Percentiles rank a stretch among this genome's conserved stretches.
These are phyloP conservation scores for Xylaria sp. DNA, from an alignment of 2,329 filamentous ascomycete species.

Conservation along the genomic window DNA sequence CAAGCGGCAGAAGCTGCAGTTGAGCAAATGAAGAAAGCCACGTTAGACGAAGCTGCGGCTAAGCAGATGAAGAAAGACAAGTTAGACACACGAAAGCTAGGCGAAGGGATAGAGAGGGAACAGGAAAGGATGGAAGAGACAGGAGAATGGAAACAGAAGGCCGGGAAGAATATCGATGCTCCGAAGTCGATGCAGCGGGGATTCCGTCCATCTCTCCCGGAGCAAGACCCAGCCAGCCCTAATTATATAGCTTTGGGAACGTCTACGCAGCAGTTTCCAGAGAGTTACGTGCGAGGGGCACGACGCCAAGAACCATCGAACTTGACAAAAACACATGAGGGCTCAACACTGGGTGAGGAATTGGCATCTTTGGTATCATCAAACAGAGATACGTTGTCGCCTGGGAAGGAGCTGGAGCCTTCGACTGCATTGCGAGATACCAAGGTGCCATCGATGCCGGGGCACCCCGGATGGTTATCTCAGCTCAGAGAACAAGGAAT, in stretches of 20 bases:
- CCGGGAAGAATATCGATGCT: neutral
- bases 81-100: conserved; percentile 9
- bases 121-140: neutral
- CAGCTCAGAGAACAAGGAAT: neutral
- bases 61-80: conserved; percentile 33
- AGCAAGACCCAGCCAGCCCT: neutral
- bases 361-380: too few relatives aligned
- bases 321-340: neutral
- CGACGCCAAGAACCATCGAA: neutral
- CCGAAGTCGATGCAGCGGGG: neutral
- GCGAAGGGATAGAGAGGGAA: conserved; percentile 8
- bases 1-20: conserved; percentile 26
- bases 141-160: neutral
- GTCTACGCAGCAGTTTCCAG: too few relatives aligned
- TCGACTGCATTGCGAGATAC: neutral
- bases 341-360: neutral
- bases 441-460: neutral
- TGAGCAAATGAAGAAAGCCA: conserved; percentile 33
- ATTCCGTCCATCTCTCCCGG: neutral
- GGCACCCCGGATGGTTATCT: too few relatives aligned
- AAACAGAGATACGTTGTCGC: neutral
- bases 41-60: conserved; percentile 25
- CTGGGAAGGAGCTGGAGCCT: neutral
- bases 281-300: neutral
- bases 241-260: neutral